Conservation (phyloP, 1,139 yeast species). For the Debaryomycetaceae sp. region DNA sequence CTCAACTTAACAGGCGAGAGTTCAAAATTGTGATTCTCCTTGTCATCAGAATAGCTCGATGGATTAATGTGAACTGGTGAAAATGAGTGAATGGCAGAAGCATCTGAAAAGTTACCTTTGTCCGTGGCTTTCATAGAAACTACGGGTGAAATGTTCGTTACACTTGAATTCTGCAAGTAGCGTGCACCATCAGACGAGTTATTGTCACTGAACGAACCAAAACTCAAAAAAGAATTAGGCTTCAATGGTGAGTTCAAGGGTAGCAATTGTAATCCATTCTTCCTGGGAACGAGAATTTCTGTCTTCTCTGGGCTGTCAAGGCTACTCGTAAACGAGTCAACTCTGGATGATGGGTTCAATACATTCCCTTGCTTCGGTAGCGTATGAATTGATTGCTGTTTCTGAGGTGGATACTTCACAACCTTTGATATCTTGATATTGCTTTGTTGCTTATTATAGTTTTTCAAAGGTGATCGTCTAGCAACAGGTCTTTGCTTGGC, state of each 20-base stretch:
- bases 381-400: conserved; percentile 12
- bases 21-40: conserved; percentile 16
- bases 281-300: not conserved
- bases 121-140: conserved; percentile 6
- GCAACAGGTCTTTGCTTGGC: conserved; percentile 1
- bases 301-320: conserved; percentile 17
- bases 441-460: not conserved
- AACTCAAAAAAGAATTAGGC: conserved; percentile 4
- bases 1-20: conserved; percentile 20
- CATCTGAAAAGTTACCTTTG: not conserved
- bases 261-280: conserved; percentile 16
- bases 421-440: not conserved
- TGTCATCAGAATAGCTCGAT: conserved; percentile 5
- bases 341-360: conserved; percentile 12
- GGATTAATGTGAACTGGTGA: not conserved
- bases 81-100: not conserved
- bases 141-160: conserved; percentile 19
- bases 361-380: conserved; percentile 18
- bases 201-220: conserved; percentile 4
- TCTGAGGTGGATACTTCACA: not conserved
- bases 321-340: conserved; percentile 9
- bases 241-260: conserved; percentile 31
- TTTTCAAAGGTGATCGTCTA: not conserved
- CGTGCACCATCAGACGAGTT: conserved; percentile 6
- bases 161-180: conserved; percentile 6